Evolutionary conservation across 805 yeast species (phyloP), one percentile per base, ranked within the genome.

Genomic region (Metschnikowia reukaufii): DNA sequence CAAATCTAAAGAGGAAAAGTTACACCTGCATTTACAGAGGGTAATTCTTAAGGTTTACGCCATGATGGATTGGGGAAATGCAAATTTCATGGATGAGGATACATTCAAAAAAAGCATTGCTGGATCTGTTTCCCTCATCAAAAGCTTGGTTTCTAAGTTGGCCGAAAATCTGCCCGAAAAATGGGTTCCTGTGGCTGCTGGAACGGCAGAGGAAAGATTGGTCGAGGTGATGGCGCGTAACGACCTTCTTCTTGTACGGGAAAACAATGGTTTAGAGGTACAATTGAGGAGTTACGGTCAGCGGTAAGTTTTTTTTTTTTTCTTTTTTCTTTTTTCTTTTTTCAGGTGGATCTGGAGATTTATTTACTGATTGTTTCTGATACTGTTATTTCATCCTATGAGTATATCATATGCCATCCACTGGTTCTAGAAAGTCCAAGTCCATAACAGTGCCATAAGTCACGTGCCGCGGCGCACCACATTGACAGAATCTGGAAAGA

Each of bases 31-130:
- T 30, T 39, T 59, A 33, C 58, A 55, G 30, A 41, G 59, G 12
- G 48, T 59, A 17, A 41, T 58, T n/a, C 45, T 58, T 37, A 58
- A 57, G 46, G 23, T 51, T n/a, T 49, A 57, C 32, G 63, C 62
- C 27, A 39, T 55, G 25, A 56, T 56, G 47, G 59, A 58, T 36
- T 59, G 62, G 62, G 59, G 51, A 45, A 50, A 48, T 38, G 48
- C 52, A 16, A 41, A 44, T n/a, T 32, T 51, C 25, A 49, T 59
- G 54, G 62, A 59, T 42, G 59, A 55, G 19, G 42, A 27, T 4
- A 48, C 56, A 7, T 52, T 59, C 19, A 50, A 45, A 15, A 35
- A 17, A 5, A 50, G 54, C 35, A 38, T 59, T 2, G 15, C 35
- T 29, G 54, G 41, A 44, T 45, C 54, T 1, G 44, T 47, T 19